Base-by-base conservation (phyloP, 257 asterid species). In the Salvia rosmarinus region DNA sequence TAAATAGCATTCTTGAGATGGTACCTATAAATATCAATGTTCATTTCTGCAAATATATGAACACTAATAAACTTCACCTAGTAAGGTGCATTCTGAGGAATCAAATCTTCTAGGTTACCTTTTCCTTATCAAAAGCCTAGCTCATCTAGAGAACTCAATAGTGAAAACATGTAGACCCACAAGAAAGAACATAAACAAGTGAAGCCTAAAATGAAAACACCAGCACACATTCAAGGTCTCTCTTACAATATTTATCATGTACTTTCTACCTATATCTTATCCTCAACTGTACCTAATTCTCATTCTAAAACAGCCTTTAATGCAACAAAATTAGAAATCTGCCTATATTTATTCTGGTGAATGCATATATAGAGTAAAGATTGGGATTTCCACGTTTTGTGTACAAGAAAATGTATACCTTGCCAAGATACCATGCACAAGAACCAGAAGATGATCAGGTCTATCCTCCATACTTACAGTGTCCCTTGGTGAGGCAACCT, bases 371-470 rank as follows among this genome's bases (percentile, higher is more conserved):
- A n/a, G 20, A 58, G 58, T 23, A 71, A 43, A 42, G 57, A 73
- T 20, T 73, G 25, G 19, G 16, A 5, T 21, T 47, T 51, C 62
- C 56, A 37, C 28, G 32, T 58, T 40, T 61, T 20, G 34, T 9
- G 59, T 28, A 49, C 19, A 70, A 62, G 50, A 65, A 55, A 13
- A 46, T 13, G 5, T 20, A 64, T 78, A 91, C 97, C 97, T 86
- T 40, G 92, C 98, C 84, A 93, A 64, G 77, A 93, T 90, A 72
- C 97, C 98, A 72, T 93, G 98, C 79, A 93, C 97, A 74, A 93
- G 98, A 82, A 93, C 96, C 73, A 90, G 89, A 80, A 93, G 98
- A 87, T 93, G 98, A 64, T 89, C 90, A 0, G 96, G 96, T 76
- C 89, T 83, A 69, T 86, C 88, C 59, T 86, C 89, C 68, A 42